Evolutionary conservation across 805 yeast genomes (phyloP), one percentile per base, ranked within the genome.

Genomic region (Debaryomyces maramus): DNA sequence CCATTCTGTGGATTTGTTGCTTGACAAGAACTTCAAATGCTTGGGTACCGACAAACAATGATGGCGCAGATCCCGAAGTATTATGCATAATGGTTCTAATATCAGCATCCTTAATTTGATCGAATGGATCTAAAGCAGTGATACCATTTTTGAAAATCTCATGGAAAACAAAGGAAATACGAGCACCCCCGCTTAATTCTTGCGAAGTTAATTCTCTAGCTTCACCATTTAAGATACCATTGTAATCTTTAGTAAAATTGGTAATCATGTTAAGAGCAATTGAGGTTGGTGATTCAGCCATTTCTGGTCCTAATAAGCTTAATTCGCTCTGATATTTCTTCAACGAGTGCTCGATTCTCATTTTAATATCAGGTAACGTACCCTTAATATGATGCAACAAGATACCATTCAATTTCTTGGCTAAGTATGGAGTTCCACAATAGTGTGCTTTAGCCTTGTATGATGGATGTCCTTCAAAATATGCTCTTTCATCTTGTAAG

Each of bases 371-470:
- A 13, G 99, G 99, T 58, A 70, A 61, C 29, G 66, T 61, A 44
- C 70, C 59, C 52, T 65, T 65, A 63, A 93, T 93, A 67, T 93
- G 99, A 59, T 83, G 88, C 67, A 88, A 75, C 53, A 93, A 76
- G 52, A 93, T 88, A 31, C 85, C 81, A 65, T 88, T 93, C 58
- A 93, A 78, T 65, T 89, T 88, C 61, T 88, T 86, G 38, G 98
- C 97, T 59, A 93, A 73, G 63, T 85, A 93, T 29, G 97, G 97
- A n/a, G 99, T 93, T 63, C 99, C 99, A 67, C 99, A 93, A 69
- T 82, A 91, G 57, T 88, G 95, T 6, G 97, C 91, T 61, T 91
- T 93, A 22, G 93, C 84, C 52, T 88, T 78, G 67, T 93, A 93
- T 16, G 96, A 81, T 6, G 96, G 83, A 64, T 93, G 99, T 51